A percentile compares a stretch with the other conserved stretches of the same genome.
Evolutionary conservation across 306 rosid genomes (phyloP).

Genomic region (Citrullus colocynthis): DNA sequence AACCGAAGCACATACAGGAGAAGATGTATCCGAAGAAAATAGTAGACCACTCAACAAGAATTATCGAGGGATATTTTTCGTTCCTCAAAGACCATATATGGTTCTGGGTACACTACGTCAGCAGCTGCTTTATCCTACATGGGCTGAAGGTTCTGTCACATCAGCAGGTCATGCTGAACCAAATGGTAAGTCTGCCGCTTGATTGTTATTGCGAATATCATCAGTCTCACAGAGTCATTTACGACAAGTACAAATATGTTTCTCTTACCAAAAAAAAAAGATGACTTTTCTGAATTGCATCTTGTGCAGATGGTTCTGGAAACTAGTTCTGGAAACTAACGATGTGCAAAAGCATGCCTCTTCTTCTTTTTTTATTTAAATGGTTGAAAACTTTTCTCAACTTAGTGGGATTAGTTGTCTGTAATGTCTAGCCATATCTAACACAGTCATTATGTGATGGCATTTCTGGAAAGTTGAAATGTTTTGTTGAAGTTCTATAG

Average conservation of each 20-base stretch:
- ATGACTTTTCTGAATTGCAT: too few relatives aligned
- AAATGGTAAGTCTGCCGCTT: slow-evolving; percentile 22
- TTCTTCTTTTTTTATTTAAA: background rate
- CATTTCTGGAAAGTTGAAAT: background rate
- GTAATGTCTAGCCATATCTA: background rate
- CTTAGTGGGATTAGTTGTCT: background rate
- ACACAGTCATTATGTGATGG: background rate
- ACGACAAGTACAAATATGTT: background rate
- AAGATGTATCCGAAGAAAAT: slow-evolving; percentile 12
- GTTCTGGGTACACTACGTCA: slow-evolving; percentile 91
- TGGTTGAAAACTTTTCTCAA: background rate
- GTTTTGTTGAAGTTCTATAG: background rate
- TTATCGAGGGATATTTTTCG: slow-evolving; percentile 54
- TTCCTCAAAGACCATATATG: slow-evolving; percentile 98
- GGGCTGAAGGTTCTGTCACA: slow-evolving; percentile 43
- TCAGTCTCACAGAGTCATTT: background rate
- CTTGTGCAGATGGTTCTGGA: background rate
- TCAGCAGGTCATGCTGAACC: slow-evolving; percentile 24
- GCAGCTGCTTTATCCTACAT: slow-evolving; percentile 84
- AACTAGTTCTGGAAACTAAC: background rate
- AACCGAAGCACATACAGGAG: slow-evolving; percentile 11
- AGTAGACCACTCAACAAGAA: slow-evolving; percentile 35
- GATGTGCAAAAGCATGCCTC: background rate
- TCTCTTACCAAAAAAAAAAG: background rate
- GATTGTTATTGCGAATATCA: background rate